These are phyloP conservation scores for Talaromyces verruculosus DNA, from an alignment of 2,329 filamentous ascomycete genomes.

Conservation along the genomic window DNA sequence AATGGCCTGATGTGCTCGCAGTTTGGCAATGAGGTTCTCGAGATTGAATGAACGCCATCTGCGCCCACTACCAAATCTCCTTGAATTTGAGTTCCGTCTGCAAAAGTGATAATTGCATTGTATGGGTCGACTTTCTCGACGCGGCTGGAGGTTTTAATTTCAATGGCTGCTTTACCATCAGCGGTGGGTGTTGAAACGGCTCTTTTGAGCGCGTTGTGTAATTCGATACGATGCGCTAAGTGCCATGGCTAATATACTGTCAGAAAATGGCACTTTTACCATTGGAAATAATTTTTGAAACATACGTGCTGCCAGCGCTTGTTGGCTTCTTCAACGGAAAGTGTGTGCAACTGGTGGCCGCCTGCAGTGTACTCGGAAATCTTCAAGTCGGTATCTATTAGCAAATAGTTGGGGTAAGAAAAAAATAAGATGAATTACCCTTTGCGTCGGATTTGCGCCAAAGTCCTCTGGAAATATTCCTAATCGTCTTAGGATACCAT, in stretches of 20 bases:
- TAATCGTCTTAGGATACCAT: constrained; percentile 54
- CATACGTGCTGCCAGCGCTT: constrained; percentile 35
- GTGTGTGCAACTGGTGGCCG: constrained; percentile 37
- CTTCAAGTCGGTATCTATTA: constrained; percentile 23
- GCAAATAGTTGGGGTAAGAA: neutral
- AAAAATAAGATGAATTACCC: constrained; percentile 21
- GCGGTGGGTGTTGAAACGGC: constrained; percentile 41
- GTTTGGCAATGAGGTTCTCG: constrained; percentile 26
- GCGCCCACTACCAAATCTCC: constrained; percentile 57
- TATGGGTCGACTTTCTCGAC: constrained; percentile 48
- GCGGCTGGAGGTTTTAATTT: constrained; percentile 44
- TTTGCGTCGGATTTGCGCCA: constrained; percentile 41
- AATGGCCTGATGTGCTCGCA: constrained; percentile 37
- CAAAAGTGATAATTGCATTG: constrained; percentile 46
- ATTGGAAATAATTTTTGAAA: neutral
- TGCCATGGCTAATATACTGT: constrained; percentile 45
- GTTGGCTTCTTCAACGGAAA: constrained; percentile 29
- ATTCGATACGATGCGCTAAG: constrained; percentile 54
- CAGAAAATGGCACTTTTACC: neutral
- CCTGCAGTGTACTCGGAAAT: constrained; percentile 41
- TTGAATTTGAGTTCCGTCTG: constrained; percentile 44
- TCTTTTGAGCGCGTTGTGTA: constrained; percentile 55
- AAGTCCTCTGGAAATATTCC: constrained; percentile 44
- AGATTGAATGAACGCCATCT: constrained; percentile 51
- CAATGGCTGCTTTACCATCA: constrained; percentile 38